Conservation (phyloP, 2,329 filamentous ascomycete species). For the Fusarium falciforme region DNA sequence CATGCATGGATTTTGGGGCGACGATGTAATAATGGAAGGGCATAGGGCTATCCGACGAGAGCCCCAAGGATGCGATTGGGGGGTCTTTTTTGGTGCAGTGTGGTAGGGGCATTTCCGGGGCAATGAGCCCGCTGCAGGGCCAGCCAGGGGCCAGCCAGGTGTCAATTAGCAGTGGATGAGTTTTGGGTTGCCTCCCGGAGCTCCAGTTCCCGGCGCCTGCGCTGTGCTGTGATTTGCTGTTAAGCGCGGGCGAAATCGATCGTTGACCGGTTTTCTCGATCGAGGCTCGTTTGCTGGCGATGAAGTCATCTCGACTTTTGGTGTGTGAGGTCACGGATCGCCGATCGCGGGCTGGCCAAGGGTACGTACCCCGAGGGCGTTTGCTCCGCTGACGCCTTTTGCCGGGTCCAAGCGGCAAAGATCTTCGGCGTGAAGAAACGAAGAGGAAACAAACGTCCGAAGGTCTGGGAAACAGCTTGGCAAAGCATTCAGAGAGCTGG, state of each 20-base stretch:
- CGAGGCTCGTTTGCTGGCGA: slow-evolving; percentile 19
- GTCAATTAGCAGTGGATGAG: slow-evolving; percentile 3
- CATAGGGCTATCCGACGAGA: slow-evolving; percentile 25
- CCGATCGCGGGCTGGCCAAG: slow-evolving; percentile 24
- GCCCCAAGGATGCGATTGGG: slow-evolving; percentile 21
- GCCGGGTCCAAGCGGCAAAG: slow-evolving; percentile 1
- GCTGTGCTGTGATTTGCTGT: not conserved
- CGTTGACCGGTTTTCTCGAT: slow-evolving; percentile 36
- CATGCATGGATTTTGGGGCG: slow-evolving; percentile 37
- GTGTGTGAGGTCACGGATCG: slow-evolving; percentile 26
- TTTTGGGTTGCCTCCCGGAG: not conserved
- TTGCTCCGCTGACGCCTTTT: slow-evolving; percentile 32
- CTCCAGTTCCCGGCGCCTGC: not conserved
- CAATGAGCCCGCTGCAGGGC: slow-evolving; percentile 18
- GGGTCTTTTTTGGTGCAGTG: not conserved
- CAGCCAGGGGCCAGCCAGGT: not conserved
- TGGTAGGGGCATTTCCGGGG: slow-evolving; percentile 5
- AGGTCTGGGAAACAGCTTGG: slow-evolving; percentile 5
- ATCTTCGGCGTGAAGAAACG: not conserved
- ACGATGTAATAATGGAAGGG: slow-evolving; percentile 15
- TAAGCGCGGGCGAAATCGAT: slow-evolving; percentile 19
- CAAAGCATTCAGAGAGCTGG: not conserved
- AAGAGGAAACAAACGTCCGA: not conserved
- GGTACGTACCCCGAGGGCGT: slow-evolving; percentile 26
- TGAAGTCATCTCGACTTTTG: slow-evolving; percentile 42